These are phyloP conservation scores for Pyricularia sp. DNA, from an alignment of 2,329 filamentous ascomycete genomes.

Conservation along the genomic window DNA sequence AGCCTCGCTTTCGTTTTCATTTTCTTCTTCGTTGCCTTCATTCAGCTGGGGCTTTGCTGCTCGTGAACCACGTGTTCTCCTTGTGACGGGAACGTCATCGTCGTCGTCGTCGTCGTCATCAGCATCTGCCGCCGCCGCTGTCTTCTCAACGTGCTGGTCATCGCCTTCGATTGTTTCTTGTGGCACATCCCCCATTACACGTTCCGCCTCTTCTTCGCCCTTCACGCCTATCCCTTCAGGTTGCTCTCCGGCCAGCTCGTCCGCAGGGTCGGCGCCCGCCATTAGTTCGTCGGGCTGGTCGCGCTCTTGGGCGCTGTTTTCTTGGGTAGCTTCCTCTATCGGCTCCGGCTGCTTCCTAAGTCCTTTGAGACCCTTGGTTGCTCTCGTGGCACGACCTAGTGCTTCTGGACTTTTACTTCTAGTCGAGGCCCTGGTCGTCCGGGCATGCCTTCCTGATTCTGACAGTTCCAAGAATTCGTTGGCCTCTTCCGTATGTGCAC, in stretches of 20 bases:
- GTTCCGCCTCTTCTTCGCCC: constrained; percentile 18
- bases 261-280: constrained; percentile 11
- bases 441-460: constrained; percentile 45
- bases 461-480: constrained; percentile 46
- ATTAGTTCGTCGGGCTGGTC: constrained; percentile 20
- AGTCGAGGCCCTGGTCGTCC: constrained; percentile 27
- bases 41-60: background rate
- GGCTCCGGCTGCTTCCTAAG: constrained; percentile 34
- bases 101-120: constrained; percentile 19
- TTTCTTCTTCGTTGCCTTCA: constrained; percentile 22
- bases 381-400: constrained; percentile 25
- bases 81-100: constrained; percentile 29
- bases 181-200: constrained; percentile 6
- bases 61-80: constrained; percentile 21
- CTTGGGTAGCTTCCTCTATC: constrained; percentile 37
- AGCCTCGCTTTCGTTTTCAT: constrained; percentile 11
- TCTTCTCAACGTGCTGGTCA: constrained; percentile 10
- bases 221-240: constrained; percentile 1
- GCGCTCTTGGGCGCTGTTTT: constrained; percentile 22
- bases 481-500: constrained; percentile 40
- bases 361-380: constrained; percentile 37
- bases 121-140: constrained; percentile 4
- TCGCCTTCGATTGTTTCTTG: background rate
- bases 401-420: constrained; percentile 46
- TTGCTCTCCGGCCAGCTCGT: constrained; percentile 8